Percentiles rank a stretch among this genome's conserved stretches.
These are phyloP conservation scores for Neurospora crassa DNA, from an alignment of 2,329 filamentous ascomycete species.

Conservation along the genomic window DNA sequence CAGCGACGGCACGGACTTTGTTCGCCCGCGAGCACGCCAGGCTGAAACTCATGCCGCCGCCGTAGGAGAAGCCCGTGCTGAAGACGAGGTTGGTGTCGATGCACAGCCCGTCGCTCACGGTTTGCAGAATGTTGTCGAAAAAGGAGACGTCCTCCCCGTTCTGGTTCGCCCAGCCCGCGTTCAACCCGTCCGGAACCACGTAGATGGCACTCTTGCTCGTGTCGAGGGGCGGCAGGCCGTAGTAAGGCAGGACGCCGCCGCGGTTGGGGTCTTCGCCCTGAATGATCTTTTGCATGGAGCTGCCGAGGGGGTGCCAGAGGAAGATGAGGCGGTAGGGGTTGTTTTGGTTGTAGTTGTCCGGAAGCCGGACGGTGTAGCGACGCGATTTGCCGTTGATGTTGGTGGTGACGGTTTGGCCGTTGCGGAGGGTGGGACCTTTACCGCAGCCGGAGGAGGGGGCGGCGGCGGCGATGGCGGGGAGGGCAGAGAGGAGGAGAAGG, in stretches of 20 bases:
- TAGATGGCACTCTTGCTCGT: conserved; percentile 30
- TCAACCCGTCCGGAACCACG: conserved; percentile 32
- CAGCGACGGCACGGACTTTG: conserved; percentile 28
- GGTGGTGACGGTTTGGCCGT: conserved; percentile 20
- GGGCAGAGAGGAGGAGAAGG: neutral
- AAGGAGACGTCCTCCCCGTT: conserved; percentile 32
- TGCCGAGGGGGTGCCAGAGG: conserved; percentile 30
- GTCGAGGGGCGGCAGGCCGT: conserved; percentile 29
- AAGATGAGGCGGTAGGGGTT: conserved; percentile 32
- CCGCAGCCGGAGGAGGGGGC: conserved; percentile 24
- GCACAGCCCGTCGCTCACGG: conserved; percentile 30
- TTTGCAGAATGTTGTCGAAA: conserved; percentile 28
- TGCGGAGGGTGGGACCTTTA: conserved; percentile 20
- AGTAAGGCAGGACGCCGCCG: conserved; percentile 25
- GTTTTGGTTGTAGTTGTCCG: conserved; percentile 29
- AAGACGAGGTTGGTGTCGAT: conserved; percentile 32
- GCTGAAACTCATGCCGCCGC: conserved; percentile 30
- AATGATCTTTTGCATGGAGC: conserved; percentile 28
- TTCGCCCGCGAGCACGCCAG: conserved; percentile 31
- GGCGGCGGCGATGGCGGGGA: conserved; percentile 7
- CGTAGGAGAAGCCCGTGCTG: conserved; percentile 35
- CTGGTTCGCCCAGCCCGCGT: conserved; percentile 32
- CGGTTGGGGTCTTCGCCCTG: conserved; percentile 14
- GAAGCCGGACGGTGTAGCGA: conserved; percentile 27
- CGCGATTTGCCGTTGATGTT: conserved; percentile 19